phyloP scores from a whole-genome alignment of 2,329 filamentous ascomycete species.

The Alternaria sp. region DNA sequence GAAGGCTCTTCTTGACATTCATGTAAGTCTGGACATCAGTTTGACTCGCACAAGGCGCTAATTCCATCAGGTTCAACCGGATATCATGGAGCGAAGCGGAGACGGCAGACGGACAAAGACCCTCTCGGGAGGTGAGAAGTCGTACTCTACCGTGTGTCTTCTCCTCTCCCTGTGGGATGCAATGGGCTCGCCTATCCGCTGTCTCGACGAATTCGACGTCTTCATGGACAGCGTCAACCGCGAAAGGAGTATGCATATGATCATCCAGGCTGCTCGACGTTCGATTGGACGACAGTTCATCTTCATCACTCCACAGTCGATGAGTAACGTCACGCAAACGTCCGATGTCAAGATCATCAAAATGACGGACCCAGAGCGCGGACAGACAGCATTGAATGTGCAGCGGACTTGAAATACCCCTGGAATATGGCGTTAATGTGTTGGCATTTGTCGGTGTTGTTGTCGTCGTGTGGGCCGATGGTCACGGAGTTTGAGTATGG shows the following conservation, averaged over 20 bases:
- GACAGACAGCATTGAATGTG: slow-evolving; percentile 54
- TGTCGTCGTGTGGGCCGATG: not conserved
- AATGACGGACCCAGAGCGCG: slow-evolving; percentile 62
- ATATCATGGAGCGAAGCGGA: slow-evolving; percentile 71
- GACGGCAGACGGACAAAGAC: slow-evolving; percentile 86
- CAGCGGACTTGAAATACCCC: slow-evolving; percentile 4
- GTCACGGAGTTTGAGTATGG: slow-evolving; percentile 11
- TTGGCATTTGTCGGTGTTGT: not conserved
- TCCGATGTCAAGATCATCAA: slow-evolving; percentile 82
- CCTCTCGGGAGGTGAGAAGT: slow-evolving; percentile 94
- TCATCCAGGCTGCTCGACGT: slow-evolving; percentile 83
- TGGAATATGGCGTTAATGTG: not conserved
- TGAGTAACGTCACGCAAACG: slow-evolving; percentile 54
- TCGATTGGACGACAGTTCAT: slow-evolving; percentile 94
- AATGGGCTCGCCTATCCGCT: slow-evolving; percentile 94
- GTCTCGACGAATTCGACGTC: slow-evolving; percentile 97
- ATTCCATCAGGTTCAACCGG: slow-evolving; percentile 63
- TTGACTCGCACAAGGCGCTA: not conserved
- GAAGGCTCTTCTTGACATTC: slow-evolving; percentile 75
- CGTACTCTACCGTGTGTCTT: slow-evolving; percentile 95
- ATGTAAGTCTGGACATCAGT: slow-evolving; percentile 55
- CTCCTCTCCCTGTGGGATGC: slow-evolving; percentile 95
- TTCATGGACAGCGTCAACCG: slow-evolving; percentile 99
- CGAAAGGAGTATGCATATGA: slow-evolving; percentile 90
- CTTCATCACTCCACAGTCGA: slow-evolving; percentile 91